Conservation (phyloP, 345 rosid species). For the Eucalyptus leucophloia region DNA sequence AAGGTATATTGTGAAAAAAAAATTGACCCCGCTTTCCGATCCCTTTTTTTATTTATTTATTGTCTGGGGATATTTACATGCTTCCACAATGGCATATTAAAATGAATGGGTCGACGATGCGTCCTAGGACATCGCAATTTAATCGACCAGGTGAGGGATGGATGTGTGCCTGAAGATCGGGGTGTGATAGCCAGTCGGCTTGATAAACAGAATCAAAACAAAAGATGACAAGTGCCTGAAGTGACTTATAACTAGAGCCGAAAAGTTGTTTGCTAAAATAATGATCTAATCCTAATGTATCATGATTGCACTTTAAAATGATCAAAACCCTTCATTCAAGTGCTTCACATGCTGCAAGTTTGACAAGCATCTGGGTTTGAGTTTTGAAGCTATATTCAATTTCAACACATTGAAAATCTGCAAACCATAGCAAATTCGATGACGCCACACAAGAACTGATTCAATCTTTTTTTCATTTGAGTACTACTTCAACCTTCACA, state of each 20-base stretch:
- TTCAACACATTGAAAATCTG: neutral
- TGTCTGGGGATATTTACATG: too few relatives aligned
- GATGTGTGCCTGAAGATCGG: too few relatives aligned
- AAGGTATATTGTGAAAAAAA: too few relatives aligned
- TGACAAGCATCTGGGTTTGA: neutral
- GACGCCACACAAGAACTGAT: neutral
- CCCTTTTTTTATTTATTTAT: too few relatives aligned
- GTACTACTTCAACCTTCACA: neutral
- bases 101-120: too few relatives aligned
- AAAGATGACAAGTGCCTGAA: neutral
- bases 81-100: too few relatives aligned
- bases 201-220: neutral
- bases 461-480: neutral
- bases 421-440: neutral
- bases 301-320: neutral
- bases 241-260: neutral
- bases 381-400: neutral
- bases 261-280: neutral
- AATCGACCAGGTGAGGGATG: too few relatives aligned
- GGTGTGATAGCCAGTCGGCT: neutral
- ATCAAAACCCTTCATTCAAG: neutral
- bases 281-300: neutral
- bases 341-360: neutral
- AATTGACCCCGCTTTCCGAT: too few relatives aligned
- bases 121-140: too few relatives aligned